These are phyloP conservation scores for Magnaporthales sp. DNA, from an alignment of 2,329 filamentous ascomycete genomes.

Conservation along the genomic window DNA sequence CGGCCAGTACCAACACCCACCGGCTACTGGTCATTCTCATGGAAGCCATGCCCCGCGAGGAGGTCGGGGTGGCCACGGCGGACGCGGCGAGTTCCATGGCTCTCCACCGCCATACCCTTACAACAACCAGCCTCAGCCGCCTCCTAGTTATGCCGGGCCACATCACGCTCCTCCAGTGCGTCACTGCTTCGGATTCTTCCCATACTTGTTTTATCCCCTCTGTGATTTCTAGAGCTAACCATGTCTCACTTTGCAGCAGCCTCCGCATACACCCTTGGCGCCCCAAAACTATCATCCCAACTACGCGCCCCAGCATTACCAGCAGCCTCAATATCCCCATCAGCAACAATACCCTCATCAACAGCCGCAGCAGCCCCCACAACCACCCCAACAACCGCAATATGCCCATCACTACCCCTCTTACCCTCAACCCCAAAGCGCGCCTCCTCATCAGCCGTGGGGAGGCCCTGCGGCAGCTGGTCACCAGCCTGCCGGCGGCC, in stretches of 20 bases:
- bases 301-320: slow-evolving; percentile 47
- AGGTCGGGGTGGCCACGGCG: slow-evolving; percentile 29
- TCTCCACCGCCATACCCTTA: slow-evolving; percentile 34
- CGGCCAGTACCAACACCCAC: slow-evolving; percentile 25
- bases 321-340: slow-evolving; percentile 27
- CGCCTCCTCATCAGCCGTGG: slow-evolving; percentile 34
- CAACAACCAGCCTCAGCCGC: slow-evolving; percentile 21
- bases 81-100: slow-evolving; percentile 32
- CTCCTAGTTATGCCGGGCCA: slow-evolving; percentile 16
- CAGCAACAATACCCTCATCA: slow-evolving; percentile 17
- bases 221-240: slow-evolving; percentile 10
- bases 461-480: slow-evolving; percentile 14
- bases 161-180: slow-evolving; percentile 22
- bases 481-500: slow-evolving; percentile 14
- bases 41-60: slow-evolving; percentile 13
- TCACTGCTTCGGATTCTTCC: neutral
- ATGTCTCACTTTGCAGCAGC: slow-evolving; percentile 25
- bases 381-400: slow-evolving; percentile 15
- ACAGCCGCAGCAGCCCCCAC: slow-evolving; percentile 11
- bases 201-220: neutral
- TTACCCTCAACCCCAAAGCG: slow-evolving; percentile 18
- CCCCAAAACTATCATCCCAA: slow-evolving; percentile 49
- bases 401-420: slow-evolving; percentile 20
- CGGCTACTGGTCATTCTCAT: slow-evolving; percentile 5
- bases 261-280: slow-evolving; percentile 39